Conservation (phyloP, 2,329 filamentous ascomycete species). For the Aspergillus floridensis region DNA sequence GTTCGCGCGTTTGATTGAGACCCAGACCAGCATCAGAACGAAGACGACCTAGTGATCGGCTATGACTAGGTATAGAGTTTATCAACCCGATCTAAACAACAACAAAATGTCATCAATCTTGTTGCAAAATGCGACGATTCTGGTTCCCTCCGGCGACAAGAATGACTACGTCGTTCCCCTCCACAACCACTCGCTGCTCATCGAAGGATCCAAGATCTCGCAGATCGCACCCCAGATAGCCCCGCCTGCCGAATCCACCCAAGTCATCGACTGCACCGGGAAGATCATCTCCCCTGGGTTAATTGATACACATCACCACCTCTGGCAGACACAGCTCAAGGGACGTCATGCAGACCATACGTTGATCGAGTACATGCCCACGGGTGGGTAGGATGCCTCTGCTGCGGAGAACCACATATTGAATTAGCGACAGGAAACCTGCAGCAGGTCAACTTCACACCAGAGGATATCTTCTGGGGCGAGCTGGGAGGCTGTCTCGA, state of each 20-base stretch:
- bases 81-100: too few species aligned
- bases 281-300: conserved; percentile 35
- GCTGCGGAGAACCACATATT: background rate
- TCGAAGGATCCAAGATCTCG: conserved; percentile 21
- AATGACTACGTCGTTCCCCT: conserved; percentile 16
- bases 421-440: conserved; percentile 14
- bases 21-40: too few species aligned
- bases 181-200: conserved; percentile 14
- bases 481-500: conserved; percentile 24
- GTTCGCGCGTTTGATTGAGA: too few species aligned
- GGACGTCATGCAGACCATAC: conserved; percentile 39
- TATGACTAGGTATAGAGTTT: too few species aligned
- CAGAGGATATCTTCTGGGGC: conserved; percentile 51
- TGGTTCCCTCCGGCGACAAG: conserved; percentile 14
- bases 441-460: conserved; percentile 27
- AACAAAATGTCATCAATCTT: conserved; percentile 15
- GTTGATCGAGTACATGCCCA: conserved; percentile 41
- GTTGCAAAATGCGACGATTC: conserved; percentile 16
- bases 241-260: conserved; percentile 7
- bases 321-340: conserved; percentile 47
- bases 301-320: conserved; percentile 41
- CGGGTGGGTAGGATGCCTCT: conserved; percentile 4
- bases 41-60: too few species aligned
- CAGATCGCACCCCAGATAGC: conserved; percentile 18
- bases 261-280: conserved; percentile 42